Percentiles rank a stretch among this genome's conserved stretches.
These are phyloP conservation scores for Leccinum glutinopallens DNA, from an alignment of 1,284 basidiomycete genomes.

Conservation along the genomic window DNA sequence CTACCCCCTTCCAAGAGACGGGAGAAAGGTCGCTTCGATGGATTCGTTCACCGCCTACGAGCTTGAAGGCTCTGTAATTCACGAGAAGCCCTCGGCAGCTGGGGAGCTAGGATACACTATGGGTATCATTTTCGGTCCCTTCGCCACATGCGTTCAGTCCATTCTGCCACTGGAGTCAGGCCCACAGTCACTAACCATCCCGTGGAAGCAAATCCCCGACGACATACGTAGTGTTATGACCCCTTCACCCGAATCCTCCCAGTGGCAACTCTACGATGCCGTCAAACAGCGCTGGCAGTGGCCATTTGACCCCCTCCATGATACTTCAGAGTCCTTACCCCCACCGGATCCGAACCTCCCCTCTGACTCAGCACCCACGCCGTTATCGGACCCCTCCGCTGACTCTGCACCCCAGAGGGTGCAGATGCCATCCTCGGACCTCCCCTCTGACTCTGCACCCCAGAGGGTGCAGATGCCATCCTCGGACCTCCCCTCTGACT, in stretches of 20 bases:
- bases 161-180: not conserved
- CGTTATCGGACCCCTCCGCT: no score
- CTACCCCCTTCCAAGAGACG: conserved; percentile 1
- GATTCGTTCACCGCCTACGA: not conserved
- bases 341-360: not conserved
- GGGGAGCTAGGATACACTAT: not conserved
- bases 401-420: no score
- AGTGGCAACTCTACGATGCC: not conserved
- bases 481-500: no score
- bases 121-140: not conserved
- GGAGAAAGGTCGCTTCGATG: not conserved
- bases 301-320: not conserved
- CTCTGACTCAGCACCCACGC: not conserved
- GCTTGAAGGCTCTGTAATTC: conserved; percentile 1
- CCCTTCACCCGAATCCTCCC: not conserved
- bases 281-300: not conserved
- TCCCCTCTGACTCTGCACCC: not conserved
- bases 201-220: not conserved
- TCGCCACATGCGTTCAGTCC: not conserved
- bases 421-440: no score
- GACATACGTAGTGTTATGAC: not conserved
- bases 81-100: not conserved
- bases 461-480: no score
- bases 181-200: not conserved
- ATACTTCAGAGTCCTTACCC: not conserved